Evolutionary conservation across 495 filamentous ascomycete species (phyloP).

Genomic region (Aspergillus campestris): DNA sequence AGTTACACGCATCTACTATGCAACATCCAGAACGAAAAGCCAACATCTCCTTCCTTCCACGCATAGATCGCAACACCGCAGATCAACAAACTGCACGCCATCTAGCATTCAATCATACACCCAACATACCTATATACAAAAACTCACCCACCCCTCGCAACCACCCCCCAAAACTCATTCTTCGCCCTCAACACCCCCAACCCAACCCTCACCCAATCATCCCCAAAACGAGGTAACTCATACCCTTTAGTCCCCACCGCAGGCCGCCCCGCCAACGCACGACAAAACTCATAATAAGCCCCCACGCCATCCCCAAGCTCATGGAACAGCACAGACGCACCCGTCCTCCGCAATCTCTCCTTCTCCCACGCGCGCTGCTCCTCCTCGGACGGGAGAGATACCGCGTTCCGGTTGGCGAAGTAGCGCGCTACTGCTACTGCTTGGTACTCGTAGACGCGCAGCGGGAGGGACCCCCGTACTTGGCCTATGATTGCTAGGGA

Average conservation of each 20-base stretch:
- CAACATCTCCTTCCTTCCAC: too few relatives aligned
- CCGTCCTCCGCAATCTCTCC: slow-evolving; percentile 29
- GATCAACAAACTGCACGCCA: too few relatives aligned
- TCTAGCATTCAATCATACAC: too few relatives aligned
- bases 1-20: too few relatives aligned
- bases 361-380: slow-evolving; percentile 41
- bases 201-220: slow-evolving; percentile 25
- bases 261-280: slow-evolving; percentile 30
- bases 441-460: slow-evolving; percentile 47
- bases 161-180: slow-evolving; percentile 11
- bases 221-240: slow-evolving; percentile 27
- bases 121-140: too few relatives aligned
- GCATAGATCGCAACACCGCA: too few relatives aligned
- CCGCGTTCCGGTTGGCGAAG: slow-evolving; percentile 29
- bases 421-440: slow-evolving; percentile 43
- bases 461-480: slow-evolving; percentile 41
- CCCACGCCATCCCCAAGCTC: slow-evolving; percentile 40
- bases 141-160: too few relatives aligned
- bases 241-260: slow-evolving; percentile 26
- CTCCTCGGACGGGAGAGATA: slow-evolving; percentile 19
- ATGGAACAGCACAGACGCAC: slow-evolving; percentile 34
- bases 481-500: slow-evolving; percentile 23
- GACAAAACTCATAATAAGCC: slow-evolving; percentile 39
- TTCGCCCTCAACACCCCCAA: slow-evolving; percentile 17
- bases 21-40: too few relatives aligned